A percentile compares a stretch with the other conserved stretches of the same genome.
Conservation (phyloP, 495 filamentous ascomycete genomes). For the Thermothielavioides terrestris region DNA sequence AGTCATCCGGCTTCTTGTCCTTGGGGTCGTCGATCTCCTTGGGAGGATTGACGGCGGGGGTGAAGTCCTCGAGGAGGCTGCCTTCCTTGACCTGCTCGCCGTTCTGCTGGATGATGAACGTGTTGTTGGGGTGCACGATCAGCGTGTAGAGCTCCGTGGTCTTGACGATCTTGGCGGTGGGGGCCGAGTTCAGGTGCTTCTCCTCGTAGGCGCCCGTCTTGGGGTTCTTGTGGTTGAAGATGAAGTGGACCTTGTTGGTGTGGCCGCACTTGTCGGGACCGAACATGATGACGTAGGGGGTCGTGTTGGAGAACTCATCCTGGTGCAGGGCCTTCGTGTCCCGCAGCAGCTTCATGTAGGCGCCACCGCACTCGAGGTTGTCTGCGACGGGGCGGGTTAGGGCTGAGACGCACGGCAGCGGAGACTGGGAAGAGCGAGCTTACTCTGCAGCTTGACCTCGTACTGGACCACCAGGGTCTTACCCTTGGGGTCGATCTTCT, state of each 20-base stretch:
- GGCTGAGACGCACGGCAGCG: not conserved
- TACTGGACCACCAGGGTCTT: constrained; percentile 97
- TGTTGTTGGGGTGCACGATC: constrained; percentile 91
- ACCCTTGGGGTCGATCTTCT: constrained; percentile 93
- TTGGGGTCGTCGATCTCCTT: constrained; percentile 96
- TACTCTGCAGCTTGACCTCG: constrained; percentile 98
- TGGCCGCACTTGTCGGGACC: constrained; percentile 98
- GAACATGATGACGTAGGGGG: constrained; percentile 99
- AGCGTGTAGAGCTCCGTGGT: constrained; percentile 90
- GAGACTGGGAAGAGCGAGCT: constrained; percentile 32
- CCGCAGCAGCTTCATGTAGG: constrained; percentile 97
- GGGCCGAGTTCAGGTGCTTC: constrained; percentile 88
- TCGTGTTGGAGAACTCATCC: constrained; percentile 96
- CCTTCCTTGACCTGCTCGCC: constrained; percentile 78
- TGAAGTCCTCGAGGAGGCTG: constrained; percentile 90
- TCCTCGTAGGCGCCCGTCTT: constrained; percentile 99
- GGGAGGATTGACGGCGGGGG: constrained; percentile 82
- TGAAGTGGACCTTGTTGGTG: constrained; percentile 99
- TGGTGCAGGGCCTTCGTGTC: constrained; percentile 95
- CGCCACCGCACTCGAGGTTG: constrained; percentile 96
- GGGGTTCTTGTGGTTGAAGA: constrained; percentile 99
- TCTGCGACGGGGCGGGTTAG: constrained; percentile 41
- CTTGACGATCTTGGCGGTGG: constrained; percentile 81
- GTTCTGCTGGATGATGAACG: constrained; percentile 83
- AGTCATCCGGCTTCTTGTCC: constrained; percentile 89